Conservation (phyloP, 2,329 filamentous ascomycete species). For the Cyclaneusma minus region DNA sequence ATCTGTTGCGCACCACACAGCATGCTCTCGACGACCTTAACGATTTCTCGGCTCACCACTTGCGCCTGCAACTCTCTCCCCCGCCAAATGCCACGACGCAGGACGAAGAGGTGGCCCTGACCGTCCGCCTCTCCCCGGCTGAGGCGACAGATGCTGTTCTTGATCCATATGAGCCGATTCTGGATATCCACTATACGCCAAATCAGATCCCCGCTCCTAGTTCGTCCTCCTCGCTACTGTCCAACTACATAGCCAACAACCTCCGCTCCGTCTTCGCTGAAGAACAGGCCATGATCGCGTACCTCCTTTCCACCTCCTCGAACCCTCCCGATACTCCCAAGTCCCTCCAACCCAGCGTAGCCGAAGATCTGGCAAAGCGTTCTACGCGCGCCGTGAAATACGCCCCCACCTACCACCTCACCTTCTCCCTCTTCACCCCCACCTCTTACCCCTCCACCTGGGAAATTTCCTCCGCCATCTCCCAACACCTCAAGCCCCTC, state of each 20-base stretch:
- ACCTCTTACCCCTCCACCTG: conserved; percentile 67
- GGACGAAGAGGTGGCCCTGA: conserved; percentile 43
- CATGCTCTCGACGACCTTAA: conserved; percentile 75
- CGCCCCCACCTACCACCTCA: conserved; percentile 84
- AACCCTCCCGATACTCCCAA: conserved; percentile 32
- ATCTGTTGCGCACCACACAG: conserved; percentile 67
- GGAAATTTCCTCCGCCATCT: conserved; percentile 74
- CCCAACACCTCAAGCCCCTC: conserved; percentile 68
- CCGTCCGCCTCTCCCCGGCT: conserved; percentile 53
- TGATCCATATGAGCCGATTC: conserved; percentile 50
- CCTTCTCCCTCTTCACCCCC: conserved; percentile 86
- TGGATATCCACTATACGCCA: conserved; percentile 65
- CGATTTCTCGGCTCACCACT: conserved; percentile 70
- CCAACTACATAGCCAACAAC: conserved; percentile 63
- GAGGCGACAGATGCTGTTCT: conserved; percentile 44
- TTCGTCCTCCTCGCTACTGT: conserved; percentile 56
- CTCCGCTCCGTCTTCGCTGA: conserved; percentile 69
- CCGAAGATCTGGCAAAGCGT: conserved; percentile 47
- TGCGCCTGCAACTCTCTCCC: conserved; percentile 53
- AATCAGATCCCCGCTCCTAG: conserved; percentile 51
- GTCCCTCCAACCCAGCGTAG: conserved; percentile 31
- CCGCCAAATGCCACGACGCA: conserved; percentile 14
- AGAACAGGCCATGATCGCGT: conserved; percentile 74
- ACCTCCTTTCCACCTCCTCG: conserved; percentile 48
- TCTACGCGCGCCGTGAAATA: conserved; percentile 81